Evolutionary conservation across 306 rosid genomes (phyloP).

Genomic region (Castanospermum australe): DNA sequence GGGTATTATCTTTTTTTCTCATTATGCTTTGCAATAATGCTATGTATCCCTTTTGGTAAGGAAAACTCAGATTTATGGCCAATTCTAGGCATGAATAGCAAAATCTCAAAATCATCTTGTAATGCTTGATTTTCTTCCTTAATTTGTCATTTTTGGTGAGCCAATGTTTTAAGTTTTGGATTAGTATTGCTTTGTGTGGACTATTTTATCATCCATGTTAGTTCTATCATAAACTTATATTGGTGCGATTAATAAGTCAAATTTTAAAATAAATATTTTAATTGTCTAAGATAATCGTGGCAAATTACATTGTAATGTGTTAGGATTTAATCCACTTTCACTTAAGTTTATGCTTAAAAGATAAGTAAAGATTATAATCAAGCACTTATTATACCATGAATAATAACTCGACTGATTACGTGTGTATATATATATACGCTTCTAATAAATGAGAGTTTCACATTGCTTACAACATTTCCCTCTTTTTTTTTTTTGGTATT

Average conservation of each 20-base stretch:
- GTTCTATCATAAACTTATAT: neutral
- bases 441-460: neutral
- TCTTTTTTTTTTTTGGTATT: too few relatives aligned
- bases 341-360: neutral
- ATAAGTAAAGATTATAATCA: neutral
- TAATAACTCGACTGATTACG: neutral
- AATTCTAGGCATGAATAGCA: neutral
- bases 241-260: neutral
- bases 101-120: neutral
- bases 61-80: conserved; percentile 5
- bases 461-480: neutral
- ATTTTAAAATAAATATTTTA: neutral
- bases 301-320: too few relatives aligned
- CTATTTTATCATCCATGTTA: too few relatives aligned
- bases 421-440: too few relatives aligned
- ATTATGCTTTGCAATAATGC: neutral
- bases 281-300: neutral
- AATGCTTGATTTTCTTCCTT: neutral
- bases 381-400: neutral
- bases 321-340: neutral
- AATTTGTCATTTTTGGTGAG: neutral
- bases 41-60: neutral
- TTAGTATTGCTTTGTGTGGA: neutral
- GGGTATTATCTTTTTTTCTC: neutral
- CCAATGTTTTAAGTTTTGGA: neutral